Conservation (phyloP, 345 rosid genomes). For the Geranium brycei region DNA sequence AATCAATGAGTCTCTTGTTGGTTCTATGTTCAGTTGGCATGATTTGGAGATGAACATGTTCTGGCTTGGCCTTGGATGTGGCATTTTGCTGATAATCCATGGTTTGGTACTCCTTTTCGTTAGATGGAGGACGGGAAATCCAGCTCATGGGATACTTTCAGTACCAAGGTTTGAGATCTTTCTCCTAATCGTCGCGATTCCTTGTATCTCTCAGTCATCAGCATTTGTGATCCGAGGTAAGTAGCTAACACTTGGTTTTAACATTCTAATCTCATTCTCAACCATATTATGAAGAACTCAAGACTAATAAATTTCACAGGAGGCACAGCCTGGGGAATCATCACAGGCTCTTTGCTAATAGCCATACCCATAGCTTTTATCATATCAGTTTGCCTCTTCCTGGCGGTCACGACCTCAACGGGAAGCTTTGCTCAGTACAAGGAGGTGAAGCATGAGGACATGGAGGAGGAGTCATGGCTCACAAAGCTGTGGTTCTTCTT, state of each 20-base stretch:
- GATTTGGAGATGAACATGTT: constrained; percentile 42
- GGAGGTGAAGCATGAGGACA: constrained; percentile 20
- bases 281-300: constrained; percentile 12
- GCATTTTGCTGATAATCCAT: constrained; percentile 24
- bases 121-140: constrained; percentile 30
- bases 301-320: constrained; percentile 1
- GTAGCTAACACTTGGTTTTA: background rate
- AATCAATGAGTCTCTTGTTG: background rate
- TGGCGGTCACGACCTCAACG: constrained; percentile 19
- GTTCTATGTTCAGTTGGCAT: constrained; percentile 27
- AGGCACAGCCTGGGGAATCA: too few species aligned
- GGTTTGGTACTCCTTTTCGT: constrained; percentile 16
- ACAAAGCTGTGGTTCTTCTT: constrained; percentile 22
- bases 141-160: constrained; percentile 27
- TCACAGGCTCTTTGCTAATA: constrained; percentile 3
- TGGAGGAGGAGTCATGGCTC: constrained; percentile 20
- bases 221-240: constrained; percentile 40
- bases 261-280: background rate
- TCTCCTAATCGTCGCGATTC: constrained; percentile 32
- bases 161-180: constrained; percentile 36
- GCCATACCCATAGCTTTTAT: constrained; percentile 33
- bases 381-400: constrained; percentile 25
- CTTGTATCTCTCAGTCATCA: constrained; percentile 42
- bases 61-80: constrained; percentile 34
- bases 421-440: constrained; percentile 32